Conservation (phyloP, 139 green algal genomes). For the Coelastrella sp. region DNA sequence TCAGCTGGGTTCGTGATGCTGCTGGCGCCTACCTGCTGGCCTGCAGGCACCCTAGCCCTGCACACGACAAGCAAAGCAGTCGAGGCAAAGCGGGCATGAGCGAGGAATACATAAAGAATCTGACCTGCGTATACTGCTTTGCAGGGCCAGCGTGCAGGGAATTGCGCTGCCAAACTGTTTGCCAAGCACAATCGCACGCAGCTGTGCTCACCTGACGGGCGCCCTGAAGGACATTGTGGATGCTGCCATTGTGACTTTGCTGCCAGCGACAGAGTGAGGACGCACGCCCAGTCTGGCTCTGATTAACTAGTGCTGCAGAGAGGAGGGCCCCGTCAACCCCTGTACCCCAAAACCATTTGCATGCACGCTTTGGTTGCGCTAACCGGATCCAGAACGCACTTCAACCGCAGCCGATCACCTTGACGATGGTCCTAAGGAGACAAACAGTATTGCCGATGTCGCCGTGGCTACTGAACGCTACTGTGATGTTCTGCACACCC, state of each 20-base stretch:
- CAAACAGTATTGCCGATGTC: too few species aligned
- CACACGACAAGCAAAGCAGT: neutral
- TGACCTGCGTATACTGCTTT: too few species aligned
- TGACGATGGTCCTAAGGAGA: too few species aligned
- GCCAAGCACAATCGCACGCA: neutral
- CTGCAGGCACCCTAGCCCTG: constrained; percentile 8
- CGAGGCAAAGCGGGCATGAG: neutral
- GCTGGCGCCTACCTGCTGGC: neutral
- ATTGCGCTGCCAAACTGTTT: neutral
- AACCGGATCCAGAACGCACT: too few species aligned
- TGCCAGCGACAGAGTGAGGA: neutral
- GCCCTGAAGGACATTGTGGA: constrained; percentile 38
- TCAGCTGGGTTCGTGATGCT: neutral
- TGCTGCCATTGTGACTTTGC: constrained; percentile 24
- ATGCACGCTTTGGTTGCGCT: neutral
- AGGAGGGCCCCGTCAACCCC: neutral
- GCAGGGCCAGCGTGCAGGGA: neutral
- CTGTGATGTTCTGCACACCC: too few species aligned
- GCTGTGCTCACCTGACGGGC: constrained; percentile 1
- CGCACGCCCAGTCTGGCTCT: neutral
- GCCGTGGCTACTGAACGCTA: too few species aligned
- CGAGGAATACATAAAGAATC: too few species aligned
- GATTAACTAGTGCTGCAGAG: neutral
- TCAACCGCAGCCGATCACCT: too few species aligned
- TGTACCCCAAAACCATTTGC: constrained; percentile 1